phyloP scores from a whole-genome alignment of 1,139 yeast genomes.

The Nakaseomyces delphensis region DNA sequence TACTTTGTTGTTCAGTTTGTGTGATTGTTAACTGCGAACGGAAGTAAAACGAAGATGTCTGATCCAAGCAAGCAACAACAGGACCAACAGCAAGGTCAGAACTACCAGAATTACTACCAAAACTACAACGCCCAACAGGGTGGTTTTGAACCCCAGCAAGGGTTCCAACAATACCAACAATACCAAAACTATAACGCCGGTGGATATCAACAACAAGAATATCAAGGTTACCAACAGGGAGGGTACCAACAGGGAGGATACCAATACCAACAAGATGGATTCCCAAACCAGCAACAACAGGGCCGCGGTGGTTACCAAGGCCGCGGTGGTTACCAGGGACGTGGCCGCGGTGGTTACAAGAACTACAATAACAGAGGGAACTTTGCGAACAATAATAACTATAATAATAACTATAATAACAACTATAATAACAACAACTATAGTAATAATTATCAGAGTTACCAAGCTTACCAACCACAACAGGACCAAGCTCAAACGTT shows the following conservation, averaged over 20 bases:
- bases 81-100: slow-evolving; percentile 25
- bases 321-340: slow-evolving; percentile 13
- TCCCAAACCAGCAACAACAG: slow-evolving; percentile 17
- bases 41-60: too few relatives aligned
- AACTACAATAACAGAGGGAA: slow-evolving; percentile 18
- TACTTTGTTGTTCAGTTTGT: too few relatives aligned
- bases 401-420: not conserved
- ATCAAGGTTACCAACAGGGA: slow-evolving; percentile 27
- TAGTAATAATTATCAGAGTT: slow-evolving; percentile 15
- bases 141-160: slow-evolving; percentile 27
- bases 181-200: slow-evolving; percentile 18
- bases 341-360: slow-evolving; percentile 11
- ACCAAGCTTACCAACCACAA: slow-evolving; percentile 21
- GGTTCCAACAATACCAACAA: slow-evolving; percentile 30
- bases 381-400: slow-evolving; percentile 10
- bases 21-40: too few relatives aligned
- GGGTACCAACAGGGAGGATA: slow-evolving; percentile 20
- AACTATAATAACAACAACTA: slow-evolving; percentile 18
- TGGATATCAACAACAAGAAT: slow-evolving; percentile 13
- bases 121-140: slow-evolving; percentile 28
- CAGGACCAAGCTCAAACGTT: slow-evolving; percentile 65
- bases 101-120: slow-evolving; percentile 32
- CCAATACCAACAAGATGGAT: slow-evolving; percentile 21
- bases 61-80: slow-evolving; percentile 21
- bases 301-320: slow-evolving; percentile 2